phyloP scores from a whole-genome alignment of 1,284 basidiomycete genomes.

The Trichosporon sp. region DNA sequence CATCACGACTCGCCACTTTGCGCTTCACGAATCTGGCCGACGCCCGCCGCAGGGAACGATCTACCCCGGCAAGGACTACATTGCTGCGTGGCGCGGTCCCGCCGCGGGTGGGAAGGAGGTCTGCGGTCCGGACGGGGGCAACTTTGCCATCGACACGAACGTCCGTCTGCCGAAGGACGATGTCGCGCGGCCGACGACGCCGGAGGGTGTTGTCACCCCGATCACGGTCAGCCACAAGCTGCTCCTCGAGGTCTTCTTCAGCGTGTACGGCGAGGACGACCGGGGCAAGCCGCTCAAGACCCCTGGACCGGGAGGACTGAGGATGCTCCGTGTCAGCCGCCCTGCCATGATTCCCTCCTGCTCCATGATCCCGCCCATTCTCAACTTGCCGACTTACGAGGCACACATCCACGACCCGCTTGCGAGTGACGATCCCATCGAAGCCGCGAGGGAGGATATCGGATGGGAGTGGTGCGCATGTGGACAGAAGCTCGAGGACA shows the following conservation, averaged over 20 bases:
- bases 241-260: constrained; percentile 53
- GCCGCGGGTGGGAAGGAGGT: constrained; percentile 29
- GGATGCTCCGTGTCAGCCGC: constrained; percentile 48
- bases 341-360: constrained; percentile 47
- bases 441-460: constrained; percentile 1
- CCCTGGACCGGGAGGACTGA: constrained; percentile 43
- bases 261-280: constrained; percentile 46
- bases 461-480: constrained; percentile 41
- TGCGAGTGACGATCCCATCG: constrained; percentile 8
- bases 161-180: constrained; percentile 47
- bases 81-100: constrained; percentile 39
- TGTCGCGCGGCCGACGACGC: constrained; percentile 42
- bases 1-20: constrained; percentile 28
- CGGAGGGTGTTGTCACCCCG: constrained; percentile 46
- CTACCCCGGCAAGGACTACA: constrained; percentile 31
- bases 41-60: constrained; percentile 28
- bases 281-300: constrained; percentile 35
- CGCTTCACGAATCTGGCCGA: constrained; percentile 30
- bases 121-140: constrained; percentile 26
- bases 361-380: constrained; percentile 29
- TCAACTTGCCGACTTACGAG: constrained; percentile 30
- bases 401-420: constrained; percentile 20
- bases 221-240: constrained; percentile 51
- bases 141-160: constrained; percentile 30
- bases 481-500: constrained; percentile 40